A percentile compares a stretch with the other conserved stretches of the same genome.
Evolutionary conservation across 768 basidiomycete genomes (phyloP).

Genomic region (Hericium coralloides): DNA sequence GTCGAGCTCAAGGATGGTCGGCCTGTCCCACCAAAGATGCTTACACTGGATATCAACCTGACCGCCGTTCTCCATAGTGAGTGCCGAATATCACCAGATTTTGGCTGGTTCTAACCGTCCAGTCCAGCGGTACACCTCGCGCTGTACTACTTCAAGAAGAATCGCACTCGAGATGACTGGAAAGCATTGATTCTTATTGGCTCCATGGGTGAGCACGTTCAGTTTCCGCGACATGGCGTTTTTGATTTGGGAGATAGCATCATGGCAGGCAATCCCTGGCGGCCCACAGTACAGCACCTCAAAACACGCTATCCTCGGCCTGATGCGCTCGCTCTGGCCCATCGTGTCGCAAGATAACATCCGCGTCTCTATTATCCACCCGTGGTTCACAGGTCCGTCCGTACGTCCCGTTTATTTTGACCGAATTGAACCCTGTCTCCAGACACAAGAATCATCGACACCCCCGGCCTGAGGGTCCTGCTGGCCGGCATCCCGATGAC

Average conservation of each 20-base stretch:
- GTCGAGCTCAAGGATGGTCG: constrained; percentile 15
- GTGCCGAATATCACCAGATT: not conserved
- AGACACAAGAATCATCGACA: constrained; percentile 40
- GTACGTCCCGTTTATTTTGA: not conserved
- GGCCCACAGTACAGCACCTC: constrained; percentile 21
- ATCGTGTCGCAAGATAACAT: constrained; percentile 28
- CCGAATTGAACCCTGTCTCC: not conserved
- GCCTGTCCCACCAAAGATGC: constrained; percentile 19
- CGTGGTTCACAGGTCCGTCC: constrained; percentile 41
- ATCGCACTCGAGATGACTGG: constrained; percentile 7
- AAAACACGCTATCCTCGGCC: constrained; percentile 24
- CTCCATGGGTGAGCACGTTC: constrained; percentile 21
- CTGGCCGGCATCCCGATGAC: constrained; percentile 42
- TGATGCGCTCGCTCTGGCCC: constrained; percentile 20
- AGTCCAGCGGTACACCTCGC: constrained; percentile 22
- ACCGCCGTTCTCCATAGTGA: constrained; percentile 23
- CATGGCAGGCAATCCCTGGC: constrained; percentile 14
- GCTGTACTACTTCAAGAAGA: constrained; percentile 21
- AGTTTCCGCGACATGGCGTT: not conserved
- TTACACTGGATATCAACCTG: constrained; percentile 23
- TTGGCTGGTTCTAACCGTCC: not conserved
- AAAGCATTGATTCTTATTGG: constrained; percentile 25
- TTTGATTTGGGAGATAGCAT: constrained; percentile 12
- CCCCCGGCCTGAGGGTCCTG: constrained; percentile 27
- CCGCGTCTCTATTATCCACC: constrained; percentile 39